Evolutionary conservation across 257 asterid genomes (phyloP).

Genomic region (Nicotiana benthamiana): DNA sequence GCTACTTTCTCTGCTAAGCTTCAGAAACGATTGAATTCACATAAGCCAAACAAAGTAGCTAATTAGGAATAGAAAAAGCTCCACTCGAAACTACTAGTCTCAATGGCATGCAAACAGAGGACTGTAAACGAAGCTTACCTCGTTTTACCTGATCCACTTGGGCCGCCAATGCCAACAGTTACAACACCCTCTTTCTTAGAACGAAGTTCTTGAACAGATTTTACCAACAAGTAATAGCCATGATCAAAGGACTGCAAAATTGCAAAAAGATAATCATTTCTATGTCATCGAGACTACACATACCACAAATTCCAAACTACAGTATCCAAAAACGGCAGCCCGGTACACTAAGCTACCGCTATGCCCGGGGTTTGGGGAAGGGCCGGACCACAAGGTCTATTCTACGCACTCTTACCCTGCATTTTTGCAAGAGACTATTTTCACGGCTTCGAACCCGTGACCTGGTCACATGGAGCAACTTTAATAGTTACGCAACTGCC

Average conservation of each 20-base stretch:
- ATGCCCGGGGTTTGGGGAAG: too few relatives aligned
- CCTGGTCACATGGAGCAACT: too few relatives aligned
- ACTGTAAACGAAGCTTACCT: constrained; percentile 40
- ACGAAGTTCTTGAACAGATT: constrained; percentile 93
- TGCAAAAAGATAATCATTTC: constrained; percentile 4
- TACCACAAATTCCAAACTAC: not conserved
- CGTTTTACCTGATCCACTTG: constrained; percentile 96
- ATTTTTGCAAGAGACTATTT: too few relatives aligned
- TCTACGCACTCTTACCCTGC: too few relatives aligned
- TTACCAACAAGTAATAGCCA: constrained; percentile 95
- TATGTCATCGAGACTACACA: not conserved
- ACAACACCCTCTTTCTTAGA: constrained; percentile 85
- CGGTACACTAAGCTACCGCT: too few relatives aligned
- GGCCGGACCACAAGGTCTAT: too few relatives aligned
- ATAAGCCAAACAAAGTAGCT: not conserved
- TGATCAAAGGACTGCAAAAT: constrained; percentile 85
- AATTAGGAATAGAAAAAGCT: not conserved
- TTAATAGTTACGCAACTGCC: not conserved
- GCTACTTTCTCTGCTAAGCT: constrained; percentile 98
- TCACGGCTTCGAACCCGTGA: too few relatives aligned
- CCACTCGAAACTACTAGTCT: not conserved
- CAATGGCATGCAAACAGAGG: not conserved
- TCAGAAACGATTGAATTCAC: constrained; percentile 43
- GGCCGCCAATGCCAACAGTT: constrained; percentile 96
- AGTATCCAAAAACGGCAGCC: not conserved